A percentile compares a stretch with the other conserved stretches of the same genome.
These are phyloP conservation scores for Sporopachydermia quercuum DNA, from an alignment of 805 yeast genomes.

Conservation along the genomic window DNA sequence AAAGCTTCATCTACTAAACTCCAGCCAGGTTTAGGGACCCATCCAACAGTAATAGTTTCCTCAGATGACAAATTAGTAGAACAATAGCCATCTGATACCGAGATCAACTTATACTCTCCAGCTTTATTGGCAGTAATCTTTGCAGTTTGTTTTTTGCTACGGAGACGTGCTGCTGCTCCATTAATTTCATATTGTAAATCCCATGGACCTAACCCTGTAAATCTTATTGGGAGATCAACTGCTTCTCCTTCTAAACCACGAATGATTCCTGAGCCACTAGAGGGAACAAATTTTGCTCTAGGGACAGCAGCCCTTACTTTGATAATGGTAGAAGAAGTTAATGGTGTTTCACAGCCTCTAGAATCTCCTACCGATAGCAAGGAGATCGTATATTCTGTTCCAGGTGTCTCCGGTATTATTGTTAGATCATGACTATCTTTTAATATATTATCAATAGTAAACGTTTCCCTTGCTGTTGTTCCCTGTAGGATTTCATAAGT, in stretches of 20 bases:
- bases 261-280: conserved; percentile 19
- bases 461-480: conserved; percentile 28
- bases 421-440: not conserved
- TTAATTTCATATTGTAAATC: conserved; percentile 13
- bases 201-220: conserved; percentile 46
- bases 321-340: conserved; percentile 24
- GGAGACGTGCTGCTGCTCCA: conserved; percentile 2
- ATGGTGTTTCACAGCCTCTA: conserved; percentile 64
- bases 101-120: conserved; percentile 32
- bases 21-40: conserved; percentile 32
- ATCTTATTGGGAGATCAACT: conserved; percentile 41
- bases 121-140: conserved; percentile 23
- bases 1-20: conserved; percentile 22
- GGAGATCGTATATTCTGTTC: conserved; percentile 60
- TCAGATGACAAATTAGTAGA: conserved; percentile 8
- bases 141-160: conserved; percentile 12
- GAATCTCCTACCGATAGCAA: conserved; percentile 56
- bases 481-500: conserved; percentile 53
- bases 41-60: conserved; percentile 24
- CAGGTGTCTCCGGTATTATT: conserved; percentile 21
- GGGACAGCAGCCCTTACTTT: conserved; percentile 26
- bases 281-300: conserved; percentile 28
- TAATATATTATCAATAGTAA: not conserved
- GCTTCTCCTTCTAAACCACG: conserved; percentile 36
- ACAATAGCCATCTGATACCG: conserved; percentile 37